These are phyloP conservation scores for Penicillium crystallinum DNA, from an alignment of 495 filamentous ascomycete genomes.

Conservation along the genomic window DNA sequence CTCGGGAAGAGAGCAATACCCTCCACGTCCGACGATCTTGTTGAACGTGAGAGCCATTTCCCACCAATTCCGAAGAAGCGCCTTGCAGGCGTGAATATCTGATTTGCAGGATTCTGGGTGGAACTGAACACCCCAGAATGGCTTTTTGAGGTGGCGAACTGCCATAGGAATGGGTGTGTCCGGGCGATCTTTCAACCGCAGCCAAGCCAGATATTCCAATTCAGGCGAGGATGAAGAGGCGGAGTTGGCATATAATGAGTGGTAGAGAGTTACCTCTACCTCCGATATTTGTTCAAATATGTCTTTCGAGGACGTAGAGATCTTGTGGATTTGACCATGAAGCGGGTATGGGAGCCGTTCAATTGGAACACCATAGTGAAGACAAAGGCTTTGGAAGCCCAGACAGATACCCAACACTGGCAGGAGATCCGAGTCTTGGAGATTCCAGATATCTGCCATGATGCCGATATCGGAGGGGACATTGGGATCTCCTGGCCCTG, in stretches of 20 bases:
- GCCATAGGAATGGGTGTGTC: constrained; percentile 64
- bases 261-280: constrained; percentile 77
- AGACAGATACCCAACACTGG: constrained; percentile 89
- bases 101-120: constrained; percentile 95
- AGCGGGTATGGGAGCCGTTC: constrained; percentile 59
- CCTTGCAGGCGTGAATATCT: constrained; percentile 53
- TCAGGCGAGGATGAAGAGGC: constrained; percentile 17
- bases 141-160: constrained; percentile 60
- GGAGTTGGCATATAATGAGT: constrained; percentile 67
- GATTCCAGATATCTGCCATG: constrained; percentile 69
- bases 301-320: constrained; percentile 47
- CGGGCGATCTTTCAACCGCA: constrained; percentile 20
- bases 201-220: constrained; percentile 36
- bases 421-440: constrained; percentile 51
- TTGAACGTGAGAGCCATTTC: constrained; percentile 33
- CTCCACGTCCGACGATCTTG: constrained; percentile 29
- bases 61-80: constrained; percentile 77
- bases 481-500: constrained; percentile 66
- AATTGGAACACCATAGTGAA: constrained; percentile 61
- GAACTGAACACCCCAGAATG: constrained; percentile 90
- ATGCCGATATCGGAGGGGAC: constrained; percentile 66
- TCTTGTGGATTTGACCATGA: constrained; percentile 71
- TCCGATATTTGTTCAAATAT: constrained; percentile 53
- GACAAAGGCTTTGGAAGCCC: constrained; percentile 80
- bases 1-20: constrained; percentile 21